phyloP scores from a whole-genome alignment of 306 rosid species.

The Hylodesmum podocarpum region DNA sequence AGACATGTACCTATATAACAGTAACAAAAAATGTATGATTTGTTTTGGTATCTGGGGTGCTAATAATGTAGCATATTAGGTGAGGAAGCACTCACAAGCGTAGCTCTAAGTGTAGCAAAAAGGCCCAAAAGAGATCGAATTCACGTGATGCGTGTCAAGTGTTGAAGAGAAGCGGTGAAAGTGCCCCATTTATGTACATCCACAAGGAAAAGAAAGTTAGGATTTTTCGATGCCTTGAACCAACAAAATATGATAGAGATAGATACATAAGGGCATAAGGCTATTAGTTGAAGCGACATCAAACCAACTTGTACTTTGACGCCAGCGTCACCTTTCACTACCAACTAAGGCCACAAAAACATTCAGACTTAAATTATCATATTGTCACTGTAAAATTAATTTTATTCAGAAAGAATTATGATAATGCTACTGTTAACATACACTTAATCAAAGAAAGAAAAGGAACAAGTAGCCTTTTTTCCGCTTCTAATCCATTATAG shows the following conservation, averaged over 20 bases:
- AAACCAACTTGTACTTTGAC: slow-evolving; percentile 46
- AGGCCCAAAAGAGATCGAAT: slow-evolving; percentile 20
- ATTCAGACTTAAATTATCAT: too few relatives aligned
- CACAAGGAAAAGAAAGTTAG: background rate
- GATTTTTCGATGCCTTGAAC: slow-evolving; percentile 35
- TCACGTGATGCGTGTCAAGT: slow-evolving; percentile 49
- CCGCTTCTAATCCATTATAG: slow-evolving; percentile 19
- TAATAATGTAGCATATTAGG: slow-evolving; percentile 35
- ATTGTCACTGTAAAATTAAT: too few relatives aligned
- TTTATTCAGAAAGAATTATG: too few relatives aligned
- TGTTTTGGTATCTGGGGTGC: slow-evolving; percentile 14
- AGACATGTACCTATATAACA: background rate
- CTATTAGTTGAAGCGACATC: slow-evolving; percentile 28
- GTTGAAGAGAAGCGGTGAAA: slow-evolving; percentile 21
- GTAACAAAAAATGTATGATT: background rate
- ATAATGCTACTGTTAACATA: too few relatives aligned
- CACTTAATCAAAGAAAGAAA: background rate
- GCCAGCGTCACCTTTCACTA: slow-evolving; percentile 47
- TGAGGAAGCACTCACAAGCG: slow-evolving; percentile 28
- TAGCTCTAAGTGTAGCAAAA: background rate
- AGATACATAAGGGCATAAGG: slow-evolving; percentile 15
- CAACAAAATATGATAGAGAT: slow-evolving; percentile 27
- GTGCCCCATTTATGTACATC: slow-evolving; percentile 27
- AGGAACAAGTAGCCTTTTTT: slow-evolving; percentile 14
- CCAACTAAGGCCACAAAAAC: slow-evolving; percentile 21